Evolutionary conservation across 1,139 yeast species (phyloP).

Genomic region (Suhomyces panamericanus): DNA sequence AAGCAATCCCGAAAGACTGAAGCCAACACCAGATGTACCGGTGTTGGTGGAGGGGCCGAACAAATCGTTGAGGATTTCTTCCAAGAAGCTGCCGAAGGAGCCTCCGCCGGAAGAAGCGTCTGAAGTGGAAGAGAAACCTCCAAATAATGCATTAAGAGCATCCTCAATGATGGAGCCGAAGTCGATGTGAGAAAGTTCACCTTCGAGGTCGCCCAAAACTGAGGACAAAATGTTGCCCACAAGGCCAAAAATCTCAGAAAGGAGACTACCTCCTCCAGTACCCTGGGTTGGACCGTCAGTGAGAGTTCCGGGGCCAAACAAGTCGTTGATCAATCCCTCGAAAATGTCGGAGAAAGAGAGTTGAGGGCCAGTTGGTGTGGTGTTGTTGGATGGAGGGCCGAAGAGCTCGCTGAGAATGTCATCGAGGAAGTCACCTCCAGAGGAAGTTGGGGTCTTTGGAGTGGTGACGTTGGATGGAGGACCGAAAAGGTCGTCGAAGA

Average conservation of each 20-base stretch:
- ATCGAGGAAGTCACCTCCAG: slow-evolving; percentile 7
- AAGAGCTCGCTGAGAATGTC: slow-evolving; percentile 12
- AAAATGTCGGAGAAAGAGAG: slow-evolving; percentile 12
- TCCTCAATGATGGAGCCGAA: slow-evolving; percentile 12
- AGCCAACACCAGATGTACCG: slow-evolving; percentile 7
- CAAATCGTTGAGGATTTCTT: slow-evolving; percentile 16
- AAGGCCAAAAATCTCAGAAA: slow-evolving; percentile 24
- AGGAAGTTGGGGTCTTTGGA: slow-evolving; percentile 1
- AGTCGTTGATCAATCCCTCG: slow-evolving; percentile 14
- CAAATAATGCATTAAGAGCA: slow-evolving; percentile 17
- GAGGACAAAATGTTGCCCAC: slow-evolving; percentile 15
- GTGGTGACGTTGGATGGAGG: slow-evolving; percentile 8
- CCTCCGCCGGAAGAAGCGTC: slow-evolving; percentile 11
- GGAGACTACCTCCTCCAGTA: slow-evolving; percentile 17
- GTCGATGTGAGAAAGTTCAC: slow-evolving; percentile 11
- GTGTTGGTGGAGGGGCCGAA: slow-evolving; percentile 16
- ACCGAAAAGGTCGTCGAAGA: slow-evolving; percentile 9
- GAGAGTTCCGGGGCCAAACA: slow-evolving; percentile 15
- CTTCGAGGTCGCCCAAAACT: slow-evolving; percentile 11
- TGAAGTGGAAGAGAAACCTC: slow-evolving; percentile 16
- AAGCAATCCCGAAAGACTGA: slow-evolving; percentile 10
- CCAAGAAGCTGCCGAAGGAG: slow-evolving; percentile 12
- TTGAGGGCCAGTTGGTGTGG: slow-evolving; percentile 17
- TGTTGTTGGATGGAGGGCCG: slow-evolving; percentile 12
- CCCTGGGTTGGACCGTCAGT: slow-evolving; percentile 14